Conservation (phyloP, 2,329 filamentous ascomycete genomes). For the Fusarium cyanostomum region DNA sequence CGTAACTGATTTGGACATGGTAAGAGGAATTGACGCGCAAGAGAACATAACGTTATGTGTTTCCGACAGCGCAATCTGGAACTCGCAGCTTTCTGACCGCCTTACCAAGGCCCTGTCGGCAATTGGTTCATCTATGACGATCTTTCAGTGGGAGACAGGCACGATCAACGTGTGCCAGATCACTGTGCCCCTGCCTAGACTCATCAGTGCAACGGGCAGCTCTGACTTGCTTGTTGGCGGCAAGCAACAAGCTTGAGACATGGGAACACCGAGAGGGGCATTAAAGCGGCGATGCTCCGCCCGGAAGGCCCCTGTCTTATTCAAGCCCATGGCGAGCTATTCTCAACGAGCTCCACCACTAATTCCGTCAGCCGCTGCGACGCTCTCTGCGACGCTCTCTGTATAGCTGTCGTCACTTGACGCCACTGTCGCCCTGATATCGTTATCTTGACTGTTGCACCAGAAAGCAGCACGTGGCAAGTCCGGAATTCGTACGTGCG, state of each 20-base stretch:
- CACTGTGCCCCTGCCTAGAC: constrained; percentile 32
- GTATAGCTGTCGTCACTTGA: constrained; percentile 2
- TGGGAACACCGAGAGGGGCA: constrained; percentile 2
- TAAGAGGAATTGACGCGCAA: constrained; percentile 2
- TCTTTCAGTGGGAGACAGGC: constrained; percentile 29
- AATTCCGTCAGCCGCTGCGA: constrained; percentile 17
- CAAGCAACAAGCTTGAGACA: constrained; percentile 17
- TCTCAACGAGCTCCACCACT: constrained; percentile 40
- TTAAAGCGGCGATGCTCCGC: constrained; percentile 20
- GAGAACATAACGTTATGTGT: not conserved
- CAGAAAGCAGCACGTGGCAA: constrained; percentile 14
- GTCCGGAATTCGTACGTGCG: constrained; percentile 11
- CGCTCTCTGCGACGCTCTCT: constrained; percentile 5
- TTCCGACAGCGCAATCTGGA: not conserved
- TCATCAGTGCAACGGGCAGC: constrained; percentile 16
- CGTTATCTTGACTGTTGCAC: constrained; percentile 9
- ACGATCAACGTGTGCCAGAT: constrained; percentile 35
- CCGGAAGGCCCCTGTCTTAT: constrained; percentile 20
- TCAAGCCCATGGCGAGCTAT: constrained; percentile 8
- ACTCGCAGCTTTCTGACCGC: constrained; percentile 29
- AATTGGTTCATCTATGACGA: constrained; percentile 29
- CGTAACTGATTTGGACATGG: constrained; percentile 1
- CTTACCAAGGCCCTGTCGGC: constrained; percentile 11
- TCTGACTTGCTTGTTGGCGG: constrained; percentile 11
- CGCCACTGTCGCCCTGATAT: constrained; percentile 27